A percentile compares a stretch with the other conserved stretches of the same genome.
Conservation (phyloP, 352 stramenopile genomes). For the Globisporangium mamillatum region DNA sequence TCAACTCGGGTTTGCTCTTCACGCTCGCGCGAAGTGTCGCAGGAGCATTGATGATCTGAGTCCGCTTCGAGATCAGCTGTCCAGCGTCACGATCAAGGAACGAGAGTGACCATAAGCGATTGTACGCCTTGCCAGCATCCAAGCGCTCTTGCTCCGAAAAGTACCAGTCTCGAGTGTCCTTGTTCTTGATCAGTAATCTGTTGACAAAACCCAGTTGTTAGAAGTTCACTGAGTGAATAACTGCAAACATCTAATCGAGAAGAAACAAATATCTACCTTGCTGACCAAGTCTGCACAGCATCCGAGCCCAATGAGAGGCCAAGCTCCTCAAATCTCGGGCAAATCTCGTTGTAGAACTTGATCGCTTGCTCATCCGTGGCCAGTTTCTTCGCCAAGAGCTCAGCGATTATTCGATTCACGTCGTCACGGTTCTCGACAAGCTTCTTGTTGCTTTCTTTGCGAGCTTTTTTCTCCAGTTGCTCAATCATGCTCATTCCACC, state of each 20-base stretch:
- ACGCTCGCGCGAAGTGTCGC: constrained; percentile 49
- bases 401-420: constrained; percentile 56
- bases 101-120: constrained; percentile 72
- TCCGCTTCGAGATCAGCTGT: constrained; percentile 72
- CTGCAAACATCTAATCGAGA: background rate
- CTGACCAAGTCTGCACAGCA: constrained; percentile 79
- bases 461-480: constrained; percentile 83
- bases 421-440: constrained; percentile 69
- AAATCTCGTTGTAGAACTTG: constrained; percentile 53
- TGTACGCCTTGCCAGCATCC: constrained; percentile 75
- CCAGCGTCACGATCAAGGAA: constrained; percentile 73
- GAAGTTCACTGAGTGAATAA: background rate
- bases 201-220: background rate
- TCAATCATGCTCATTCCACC: constrained; percentile 88
- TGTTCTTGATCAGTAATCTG: constrained; percentile 85
- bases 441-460: constrained; percentile 87
- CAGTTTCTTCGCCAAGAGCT: constrained; percentile 50
- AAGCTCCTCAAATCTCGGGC: constrained; percentile 57
- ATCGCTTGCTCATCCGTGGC: constrained; percentile 69
- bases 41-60: constrained; percentile 72
- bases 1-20: constrained; percentile 81
- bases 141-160: constrained; percentile 77
- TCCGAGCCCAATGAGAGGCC: constrained; percentile 68
- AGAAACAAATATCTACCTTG: constrained; percentile 27
- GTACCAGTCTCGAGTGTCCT: constrained; percentile 85